Evolutionary conservation across 176 grass and related monocot species (phyloP).

Genomic region (bread wheat (Triticum aestivum)): DNA sequence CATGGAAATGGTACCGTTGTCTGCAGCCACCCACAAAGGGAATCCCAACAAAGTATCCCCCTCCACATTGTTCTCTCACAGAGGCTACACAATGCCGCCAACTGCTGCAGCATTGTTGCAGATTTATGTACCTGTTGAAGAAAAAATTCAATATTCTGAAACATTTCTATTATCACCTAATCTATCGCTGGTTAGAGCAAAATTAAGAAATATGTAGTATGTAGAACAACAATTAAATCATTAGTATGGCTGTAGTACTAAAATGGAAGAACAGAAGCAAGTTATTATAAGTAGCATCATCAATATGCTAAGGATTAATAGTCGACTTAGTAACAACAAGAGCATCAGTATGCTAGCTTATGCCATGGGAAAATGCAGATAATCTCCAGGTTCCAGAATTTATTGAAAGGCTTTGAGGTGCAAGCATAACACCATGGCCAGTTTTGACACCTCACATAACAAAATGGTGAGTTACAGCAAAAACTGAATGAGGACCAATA

Average conservation of each 20-base stretch:
- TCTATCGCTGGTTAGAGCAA: neutral
- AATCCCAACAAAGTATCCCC: constrained; percentile 67
- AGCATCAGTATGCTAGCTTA: constrained; percentile 20
- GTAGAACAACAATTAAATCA: neutral
- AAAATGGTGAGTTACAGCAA: neutral
- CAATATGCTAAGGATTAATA: constrained; percentile 11
- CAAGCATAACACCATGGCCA: neutral
- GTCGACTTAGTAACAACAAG: neutral
- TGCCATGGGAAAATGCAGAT: neutral
- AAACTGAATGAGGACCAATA: neutral
- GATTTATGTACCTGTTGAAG: constrained; percentile 90
- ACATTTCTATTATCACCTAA: neutral
- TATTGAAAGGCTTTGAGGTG: constrained; percentile 13
- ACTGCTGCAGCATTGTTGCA: constrained; percentile 89
- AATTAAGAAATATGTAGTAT: neutral
- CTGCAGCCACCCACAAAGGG: constrained; percentile 70
- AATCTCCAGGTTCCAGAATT: constrained; percentile 7
- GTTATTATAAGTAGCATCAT: constrained; percentile 1
- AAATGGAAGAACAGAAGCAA: neutral
- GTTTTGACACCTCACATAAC: constrained; percentile 1
- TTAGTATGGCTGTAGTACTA: neutral
- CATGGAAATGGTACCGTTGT: constrained; percentile 50
- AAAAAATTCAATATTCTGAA: neutral
- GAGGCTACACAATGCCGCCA: constrained; percentile 80
- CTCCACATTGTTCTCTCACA: constrained; percentile 80